A percentile compares a stretch with the other conserved stretches of the same genome.
These are phyloP conservation scores for Sordariomycetes sp. DNA, from an alignment of 2,329 filamentous ascomycete genomes.

Conservation along the genomic window DNA sequence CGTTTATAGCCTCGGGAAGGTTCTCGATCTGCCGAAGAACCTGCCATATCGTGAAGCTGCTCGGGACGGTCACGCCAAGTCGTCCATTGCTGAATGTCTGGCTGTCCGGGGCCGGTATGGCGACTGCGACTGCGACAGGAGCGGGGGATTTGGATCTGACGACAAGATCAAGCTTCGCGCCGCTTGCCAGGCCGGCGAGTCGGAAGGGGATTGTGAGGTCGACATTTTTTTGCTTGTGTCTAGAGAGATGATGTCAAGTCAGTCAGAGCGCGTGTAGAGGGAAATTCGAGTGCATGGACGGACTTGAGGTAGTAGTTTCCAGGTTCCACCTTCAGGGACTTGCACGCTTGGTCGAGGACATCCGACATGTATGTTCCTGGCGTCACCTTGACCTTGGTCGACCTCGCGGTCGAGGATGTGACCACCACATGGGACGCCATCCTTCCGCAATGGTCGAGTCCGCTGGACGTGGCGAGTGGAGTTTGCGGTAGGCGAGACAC, in stretches of 20 bases:
- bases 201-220: slow-evolving; percentile 79
- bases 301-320: slow-evolving; percentile 75
- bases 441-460: not conserved
- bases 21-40: slow-evolving; percentile 84
- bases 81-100: slow-evolving; percentile 49
- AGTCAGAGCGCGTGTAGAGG: not conserved
- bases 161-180: slow-evolving; percentile 87
- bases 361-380: slow-evolving; percentile 74
- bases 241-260: slow-evolving; percentile 16
- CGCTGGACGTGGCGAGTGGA: not conserved
- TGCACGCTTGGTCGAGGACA: slow-evolving; percentile 76
- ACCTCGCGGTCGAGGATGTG: slow-evolving; percentile 64
- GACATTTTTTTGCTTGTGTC: slow-evolving; percentile 71
- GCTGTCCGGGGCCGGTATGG: slow-evolving; percentile 63
- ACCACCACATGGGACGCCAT: slow-evolving; percentile 89
- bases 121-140: slow-evolving; percentile 77
- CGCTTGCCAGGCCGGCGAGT: slow-evolving; percentile 66
- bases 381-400: slow-evolving; percentile 70
- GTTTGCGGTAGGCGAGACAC: not conserved
- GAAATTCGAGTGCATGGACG: slow-evolving; percentile 8
- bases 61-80: slow-evolving; percentile 74
- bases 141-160: slow-evolving; percentile 75
- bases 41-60: slow-evolving; percentile 79
- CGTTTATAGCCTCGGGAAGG: slow-evolving; percentile 45
- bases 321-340: slow-evolving; percentile 60